phyloP scores from a whole-genome alignment of 1,284 basidiomycete species.

The Puccinia novopanici region DNA sequence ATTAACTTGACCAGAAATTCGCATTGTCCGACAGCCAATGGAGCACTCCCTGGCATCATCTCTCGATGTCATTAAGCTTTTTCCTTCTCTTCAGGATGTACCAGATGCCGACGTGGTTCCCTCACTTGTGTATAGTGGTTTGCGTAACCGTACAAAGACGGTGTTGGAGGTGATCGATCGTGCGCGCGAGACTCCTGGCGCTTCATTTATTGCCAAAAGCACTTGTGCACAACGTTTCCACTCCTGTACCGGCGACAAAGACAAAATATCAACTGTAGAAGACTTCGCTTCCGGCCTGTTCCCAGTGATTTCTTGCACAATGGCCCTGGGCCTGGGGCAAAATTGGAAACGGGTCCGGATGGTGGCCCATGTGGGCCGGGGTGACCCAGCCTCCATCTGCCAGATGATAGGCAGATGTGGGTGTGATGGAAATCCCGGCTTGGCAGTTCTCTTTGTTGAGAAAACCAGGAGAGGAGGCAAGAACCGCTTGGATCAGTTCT shows the following conservation, averaged over 20 bases:
- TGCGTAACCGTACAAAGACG: neutral
- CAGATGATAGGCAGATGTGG: slow-evolving; percentile 18
- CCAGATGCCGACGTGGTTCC: neutral
- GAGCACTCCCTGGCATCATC: neutral
- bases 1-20: slow-evolving; percentile 10
- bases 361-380: too few species aligned
- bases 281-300: neutral
- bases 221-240: neutral
- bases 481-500: neutral
- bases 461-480: neutral
- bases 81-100: neutral
- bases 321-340: too few species aligned
- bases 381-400: neutral
- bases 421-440: neutral
- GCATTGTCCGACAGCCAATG: too few species aligned
- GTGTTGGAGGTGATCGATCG: too few species aligned
- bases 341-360: too few species aligned
- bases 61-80: neutral
- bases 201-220: neutral
- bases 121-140: neutral
- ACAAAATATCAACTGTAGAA: neutral
- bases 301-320: slow-evolving; percentile 2
- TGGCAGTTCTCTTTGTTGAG: slow-evolving; percentile 9
- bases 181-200: neutral
- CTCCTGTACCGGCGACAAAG: too few species aligned